Evolutionary conservation across 2,329 filamentous ascomycete genomes (phyloP), one percentile per base, ranked within the genome.

Genomic region (Diplodia mutila): DNA sequence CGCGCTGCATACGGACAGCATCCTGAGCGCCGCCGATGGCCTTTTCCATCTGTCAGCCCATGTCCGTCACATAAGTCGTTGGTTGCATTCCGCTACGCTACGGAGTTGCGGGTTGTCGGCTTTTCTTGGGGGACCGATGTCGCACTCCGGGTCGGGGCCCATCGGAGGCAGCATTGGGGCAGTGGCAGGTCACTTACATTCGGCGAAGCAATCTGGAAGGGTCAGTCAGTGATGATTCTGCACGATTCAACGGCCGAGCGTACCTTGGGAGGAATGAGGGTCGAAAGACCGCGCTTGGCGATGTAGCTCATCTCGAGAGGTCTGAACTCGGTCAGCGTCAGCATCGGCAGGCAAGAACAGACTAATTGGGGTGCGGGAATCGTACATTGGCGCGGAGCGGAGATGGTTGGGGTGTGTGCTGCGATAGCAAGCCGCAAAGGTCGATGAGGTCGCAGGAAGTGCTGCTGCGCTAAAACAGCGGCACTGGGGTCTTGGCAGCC

Each of bases 191-290:
- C 3, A 65, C 90, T 83, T 91, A 95, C 92, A 85, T 87, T 91
- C 72, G 92, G 92, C 79, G 91, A 94, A 76, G 92, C 91, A 80
- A 95, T 87, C 91, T 94, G 72, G 74, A 74, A 65, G 69, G 61
- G 54, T 48, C 65, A 70, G 74, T 85, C 78, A 85, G 83, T 32
- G 55, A 67, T 54, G 54, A n/a, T 27, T 25, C 46, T 27, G 64
- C 25, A 49, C 34, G 12, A 8, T 37, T 23, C 55, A 48, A 65
- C 67, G 66, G 67, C 55, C 63, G 69, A 70, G 75, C 85, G 75
- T 86, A 97, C 94, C 93, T 99, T 99, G 79, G 96, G 95, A 76
- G 96, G 96, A 78, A 99, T 97, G 83, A 99, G 91, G 87, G 96
- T 97, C 81, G 95, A 98, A 80, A 97, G 91, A 87, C 89, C 91